phyloP scores from a whole-genome alignment of 129 eudicot species.

The Ambrosia artemisiifolia region DNA sequence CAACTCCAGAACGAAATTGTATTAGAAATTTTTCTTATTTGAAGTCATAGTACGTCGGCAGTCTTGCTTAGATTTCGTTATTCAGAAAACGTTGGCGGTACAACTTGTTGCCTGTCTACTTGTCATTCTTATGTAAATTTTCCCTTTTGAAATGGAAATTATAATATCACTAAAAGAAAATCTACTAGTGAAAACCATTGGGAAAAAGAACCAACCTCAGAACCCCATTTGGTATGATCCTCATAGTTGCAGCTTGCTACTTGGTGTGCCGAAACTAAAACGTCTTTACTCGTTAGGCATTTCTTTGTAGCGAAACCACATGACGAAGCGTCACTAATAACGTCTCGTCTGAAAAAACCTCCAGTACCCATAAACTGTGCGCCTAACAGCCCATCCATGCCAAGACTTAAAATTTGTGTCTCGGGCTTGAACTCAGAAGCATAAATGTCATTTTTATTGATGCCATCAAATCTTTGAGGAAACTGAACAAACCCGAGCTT shows the following conservation, averaged over 20 bases:
- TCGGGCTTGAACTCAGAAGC: conserved; percentile 36
- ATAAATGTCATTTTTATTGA: conserved; percentile 56
- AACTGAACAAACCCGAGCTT: conserved; percentile 59
- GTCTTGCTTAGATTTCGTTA: no score
- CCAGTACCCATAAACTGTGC: conserved; percentile 56
- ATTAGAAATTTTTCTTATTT: no score
- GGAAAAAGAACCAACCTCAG: conserved; percentile 22
- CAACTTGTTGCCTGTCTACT: no score
- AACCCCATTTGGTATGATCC: conserved; percentile 48
- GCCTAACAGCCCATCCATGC: conserved; percentile 67
- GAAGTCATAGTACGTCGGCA: no score
- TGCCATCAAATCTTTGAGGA: conserved; percentile 55
- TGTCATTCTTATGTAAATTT: no score
- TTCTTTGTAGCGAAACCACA: background rate
- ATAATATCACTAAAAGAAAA: no score
- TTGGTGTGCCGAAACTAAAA: conserved; percentile 38
- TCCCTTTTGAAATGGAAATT: no score
- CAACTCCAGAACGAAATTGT: no score
- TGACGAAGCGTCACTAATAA: conserved; percentile 41
- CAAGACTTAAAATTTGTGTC: conserved; percentile 31
- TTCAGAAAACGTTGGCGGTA: no score
- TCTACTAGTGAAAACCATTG: no score
- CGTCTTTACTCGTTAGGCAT: conserved; percentile 15
- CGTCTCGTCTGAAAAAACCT: conserved; percentile 47
- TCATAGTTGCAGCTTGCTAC: conserved; percentile 48